Evolutionary conservation across 1,284 basidiomycete genomes (phyloP).

Genomic region (Sparassis latifolia): DNA sequence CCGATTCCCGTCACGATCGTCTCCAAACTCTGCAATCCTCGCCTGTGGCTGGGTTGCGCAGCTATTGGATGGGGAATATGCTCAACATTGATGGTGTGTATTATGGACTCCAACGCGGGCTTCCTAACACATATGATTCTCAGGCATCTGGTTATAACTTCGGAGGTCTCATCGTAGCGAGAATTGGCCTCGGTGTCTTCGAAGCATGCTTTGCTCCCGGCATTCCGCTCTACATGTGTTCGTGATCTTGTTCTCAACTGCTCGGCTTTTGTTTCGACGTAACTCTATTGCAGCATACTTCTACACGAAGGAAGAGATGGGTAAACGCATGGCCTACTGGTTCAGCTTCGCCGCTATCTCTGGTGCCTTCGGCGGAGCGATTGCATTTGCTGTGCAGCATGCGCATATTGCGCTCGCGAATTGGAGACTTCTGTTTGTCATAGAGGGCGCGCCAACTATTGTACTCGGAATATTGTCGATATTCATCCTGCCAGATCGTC

Average conservation of each 20-base stretch:
- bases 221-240: slow-evolving; percentile 71
- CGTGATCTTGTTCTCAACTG: slow-evolving; percentile 14
- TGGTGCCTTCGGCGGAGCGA: slow-evolving; percentile 70
- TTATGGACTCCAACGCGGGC: neutral
- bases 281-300: slow-evolving; percentile 47
- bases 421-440: slow-evolving; percentile 71
- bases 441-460: slow-evolving; percentile 70
- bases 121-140: neutral
- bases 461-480: slow-evolving; percentile 62
- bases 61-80: slow-evolving; percentile 67
- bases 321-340: slow-evolving; percentile 69
- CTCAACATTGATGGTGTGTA: slow-evolving; percentile 60
- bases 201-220: slow-evolving; percentile 71
- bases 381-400: slow-evolving; percentile 68
- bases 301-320: slow-evolving; percentile 70
- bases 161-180: slow-evolving; percentile 47
- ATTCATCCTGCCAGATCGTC: slow-evolving; percentile 68
- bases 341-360: slow-evolving; percentile 76
- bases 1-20: slow-evolving; percentile 61
- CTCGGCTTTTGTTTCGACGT: no score
- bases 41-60: slow-evolving; percentile 57
- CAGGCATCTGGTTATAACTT: slow-evolving; percentile 58
- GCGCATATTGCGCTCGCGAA: slow-evolving; percentile 41
- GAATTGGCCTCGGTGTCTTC: slow-evolving; percentile 61
- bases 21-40: slow-evolving; percentile 63